These are phyloP conservation scores for Deuterostichococcus epilithicus DNA, from an alignment of 139 green algal species.

Conservation along the genomic window DNA sequence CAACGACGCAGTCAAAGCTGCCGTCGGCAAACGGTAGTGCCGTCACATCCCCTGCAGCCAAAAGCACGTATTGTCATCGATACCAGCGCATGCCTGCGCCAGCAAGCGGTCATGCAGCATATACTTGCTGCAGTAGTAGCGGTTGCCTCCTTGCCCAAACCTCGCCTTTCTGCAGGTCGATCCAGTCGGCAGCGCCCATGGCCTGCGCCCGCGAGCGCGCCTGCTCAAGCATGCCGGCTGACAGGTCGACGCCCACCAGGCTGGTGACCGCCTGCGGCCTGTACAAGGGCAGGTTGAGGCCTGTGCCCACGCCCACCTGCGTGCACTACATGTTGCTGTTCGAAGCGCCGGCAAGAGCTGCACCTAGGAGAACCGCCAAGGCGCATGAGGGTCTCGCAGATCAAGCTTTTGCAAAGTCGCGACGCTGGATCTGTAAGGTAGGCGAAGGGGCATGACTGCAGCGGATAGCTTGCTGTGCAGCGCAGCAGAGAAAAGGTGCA, in stretches of 20 bases:
- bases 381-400: not conserved
- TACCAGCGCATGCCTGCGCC: no score
- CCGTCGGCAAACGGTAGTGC: constrained; percentile 38
- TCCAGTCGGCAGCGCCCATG: not conserved
- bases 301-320: constrained; percentile 56
- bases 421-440: no score
- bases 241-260: constrained; percentile 47
- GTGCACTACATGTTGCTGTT: constrained; percentile 17
- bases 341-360: not conserved
- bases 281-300: constrained; percentile 62
- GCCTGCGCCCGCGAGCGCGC: constrained; percentile 3
- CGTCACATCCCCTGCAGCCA: constrained; percentile 43
- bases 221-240: constrained; percentile 53
- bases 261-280: constrained; percentile 1
- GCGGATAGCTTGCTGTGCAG: not conserved
- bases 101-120: no score
- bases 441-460: not conserved
- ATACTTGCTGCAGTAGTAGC: no score
- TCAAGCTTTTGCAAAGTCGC: no score
- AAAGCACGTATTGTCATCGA: not conserved
- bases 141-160: not conserved
- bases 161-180: constrained; percentile 11
- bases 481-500: not conserved
- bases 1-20: constrained; percentile 58
- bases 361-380: not conserved